A percentile compares a stretch with the other conserved stretches of the same genome.
phyloP scores from a whole-genome alignment of 2,329 filamentous ascomycete species.

The Byssothecium circinans region DNA sequence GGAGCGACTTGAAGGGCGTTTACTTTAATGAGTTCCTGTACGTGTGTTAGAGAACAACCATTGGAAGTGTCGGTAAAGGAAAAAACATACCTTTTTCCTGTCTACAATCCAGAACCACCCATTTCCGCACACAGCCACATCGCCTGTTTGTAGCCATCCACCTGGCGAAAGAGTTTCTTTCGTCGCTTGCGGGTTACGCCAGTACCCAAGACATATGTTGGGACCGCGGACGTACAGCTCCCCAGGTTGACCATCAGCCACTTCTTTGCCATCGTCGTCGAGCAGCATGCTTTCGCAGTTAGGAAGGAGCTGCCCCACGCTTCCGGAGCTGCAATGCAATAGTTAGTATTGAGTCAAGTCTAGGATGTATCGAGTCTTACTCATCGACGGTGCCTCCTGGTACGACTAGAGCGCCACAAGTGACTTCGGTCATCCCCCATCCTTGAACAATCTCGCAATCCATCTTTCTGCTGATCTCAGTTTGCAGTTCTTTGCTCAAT shows the following conservation, averaged over 20 bases:
- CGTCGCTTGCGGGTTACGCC: conserved; percentile 45
- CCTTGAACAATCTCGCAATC: conserved; percentile 43
- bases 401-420: conserved; percentile 45
- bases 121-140: conserved; percentile 37
- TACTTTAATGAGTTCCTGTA: conserved; percentile 46
- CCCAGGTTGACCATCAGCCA: conserved; percentile 40
- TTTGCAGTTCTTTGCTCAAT: conserved; percentile 47
- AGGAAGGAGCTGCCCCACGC: conserved; percentile 44
- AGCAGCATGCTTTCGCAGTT: conserved; percentile 47
- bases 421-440: conserved; percentile 50
- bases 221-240: conserved; percentile 47
- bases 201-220: conserved; percentile 47
- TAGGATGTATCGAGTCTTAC: conserved; percentile 19
- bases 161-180: conserved; percentile 41
- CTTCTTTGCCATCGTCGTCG: conserved; percentile 48
- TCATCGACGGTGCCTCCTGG: conserved; percentile 37
- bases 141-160: conserved; percentile 44
- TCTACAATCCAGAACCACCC: conserved; percentile 44
- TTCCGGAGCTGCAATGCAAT: conserved; percentile 33
- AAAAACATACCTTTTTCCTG: conserved; percentile 34
- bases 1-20: conserved; percentile 44
- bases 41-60: too few species aligned
- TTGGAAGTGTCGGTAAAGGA: not conserved
- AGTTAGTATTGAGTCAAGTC: conserved; percentile 1
- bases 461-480: conserved; percentile 41